Base-by-base conservation (phyloP, 495 filamentous ascomycete species). In the Penicillium subrubescens region DNA sequence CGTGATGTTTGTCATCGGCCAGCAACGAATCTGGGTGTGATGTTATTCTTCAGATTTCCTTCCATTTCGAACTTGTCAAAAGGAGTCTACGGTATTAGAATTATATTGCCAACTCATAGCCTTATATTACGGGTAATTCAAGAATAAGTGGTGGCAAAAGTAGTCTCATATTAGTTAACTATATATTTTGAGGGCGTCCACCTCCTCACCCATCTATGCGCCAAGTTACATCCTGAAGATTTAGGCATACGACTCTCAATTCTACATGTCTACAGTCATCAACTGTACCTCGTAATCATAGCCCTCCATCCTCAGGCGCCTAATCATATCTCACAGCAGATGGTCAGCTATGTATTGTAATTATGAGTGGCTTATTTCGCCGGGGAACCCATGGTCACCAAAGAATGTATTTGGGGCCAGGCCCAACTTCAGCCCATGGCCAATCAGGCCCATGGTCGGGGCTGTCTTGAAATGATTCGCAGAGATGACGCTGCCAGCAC, bases 1-100 rank as follows among this genome's bases (percentile, higher is more conserved):
- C 67, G 67, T 70, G 67, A 69, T 21, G 11, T 1, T 29, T 1
- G 27, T 23, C 46, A 50, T 34, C 34, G 29, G 31, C 58, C 58
- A 58, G 56, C 41, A 6, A 12, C 21, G 44, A 21, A 48, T 23
- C 44, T 25, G 8, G 14, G 5, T 2, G 5, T 11, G 5, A 6
- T 27, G 14, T n/a, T 15, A 17, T 52, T 52, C 48, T 15, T 52
- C 48, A 7, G 29, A 8, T 31, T 52, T 52, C 12, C n/a, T 17
- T 31, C 48, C 48, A 27, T 52, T 52, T 52, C 25, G 48, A 52
- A 52, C 23, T 52, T n/a, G 48, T 29, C 25, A n/a, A 5, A n/a
- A 52, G 5, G 5, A 27, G 25, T 27, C 25, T 27, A 27, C 4
- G 4, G 15, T 15, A 23, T 0, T 14, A 27, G 48, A 25, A 8